A percentile compares a stretch with the other conserved stretches of the same genome.
Evolutionary conservation across 192 early-diverging fungal genomes (phyloP).

Genomic region (Mortierella claussenii): DNA sequence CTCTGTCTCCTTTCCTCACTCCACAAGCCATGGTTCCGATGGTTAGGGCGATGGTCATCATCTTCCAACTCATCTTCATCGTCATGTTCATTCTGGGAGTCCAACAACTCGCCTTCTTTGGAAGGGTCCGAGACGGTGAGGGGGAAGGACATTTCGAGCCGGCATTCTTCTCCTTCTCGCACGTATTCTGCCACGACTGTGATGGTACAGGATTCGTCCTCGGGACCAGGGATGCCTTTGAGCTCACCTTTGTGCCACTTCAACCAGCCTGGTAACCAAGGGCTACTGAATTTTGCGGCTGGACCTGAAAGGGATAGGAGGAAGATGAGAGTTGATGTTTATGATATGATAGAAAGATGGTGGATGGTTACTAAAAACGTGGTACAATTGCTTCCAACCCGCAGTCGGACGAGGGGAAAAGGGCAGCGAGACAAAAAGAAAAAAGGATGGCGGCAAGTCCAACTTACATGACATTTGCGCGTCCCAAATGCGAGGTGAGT

Average conservation of each 20-base stretch:
- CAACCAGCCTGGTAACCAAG: conserved; percentile 78
- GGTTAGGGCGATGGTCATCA: neutral
- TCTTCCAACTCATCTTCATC: conserved; percentile 23
- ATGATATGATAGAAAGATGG: no score
- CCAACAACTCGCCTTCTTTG: conserved; percentile 47
- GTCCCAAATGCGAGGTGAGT: conserved; percentile 79
- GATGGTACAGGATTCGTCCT: conserved; percentile 68
- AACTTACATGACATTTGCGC: conserved; percentile 73
- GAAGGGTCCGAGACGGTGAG: conserved; percentile 53
- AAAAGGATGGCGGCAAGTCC: no score
- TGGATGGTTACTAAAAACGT: no score
- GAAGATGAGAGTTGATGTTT: no score
- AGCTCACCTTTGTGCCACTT: conserved; percentile 79
- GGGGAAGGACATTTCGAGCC: conserved; percentile 55
- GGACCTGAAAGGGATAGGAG: conserved; percentile 54
- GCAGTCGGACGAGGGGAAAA: no score
- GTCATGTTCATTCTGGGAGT: conserved; percentile 17
- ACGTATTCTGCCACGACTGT: conserved; percentile 75
- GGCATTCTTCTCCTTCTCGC: conserved; percentile 60
- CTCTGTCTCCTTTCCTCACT: no score
- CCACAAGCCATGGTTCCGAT: no score
- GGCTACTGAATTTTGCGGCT: conserved; percentile 76
- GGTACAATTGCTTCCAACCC: no score
- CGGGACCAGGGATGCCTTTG: conserved; percentile 67
- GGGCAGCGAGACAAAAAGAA: no score